Evolutionary conservation across 352 stramenopile genomes (phyloP), one percentile per base, ranked within the genome.

Genomic region (Pythium rhizo-oryzae): DNA sequence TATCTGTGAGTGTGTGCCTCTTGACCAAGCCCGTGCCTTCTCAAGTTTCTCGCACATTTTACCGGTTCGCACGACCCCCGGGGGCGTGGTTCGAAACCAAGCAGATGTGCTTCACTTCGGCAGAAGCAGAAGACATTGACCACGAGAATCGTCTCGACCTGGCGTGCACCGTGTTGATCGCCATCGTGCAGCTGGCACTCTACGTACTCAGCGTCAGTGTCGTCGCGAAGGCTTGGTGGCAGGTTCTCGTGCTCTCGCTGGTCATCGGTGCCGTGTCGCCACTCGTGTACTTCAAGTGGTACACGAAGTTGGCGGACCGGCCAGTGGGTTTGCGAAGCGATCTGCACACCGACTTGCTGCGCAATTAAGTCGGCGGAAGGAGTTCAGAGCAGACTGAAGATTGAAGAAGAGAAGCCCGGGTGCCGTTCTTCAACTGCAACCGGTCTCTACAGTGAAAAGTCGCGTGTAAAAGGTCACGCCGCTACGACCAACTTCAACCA

Each of bases 271-370:
- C 84, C 21, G 71, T 84, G 2, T 56, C 78, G 11, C 81, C 85
- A 2, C 33, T 87, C 18, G 90, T 93, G 50, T 91, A 90, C 71
- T 78, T 82, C n/a, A 87, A 93, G 55, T 93, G 85, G 85, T 93
- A 87, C 62, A 70, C 79, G 21, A 84, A 91, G 61, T 70, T 93
- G 43, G 74, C 87, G 68, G 77, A 87, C 62, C 77, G 72, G 5
- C 80, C 83, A 8, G 74, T 89, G 12, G 81, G 79, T 41, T 62
- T 89, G 8, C 67, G 74, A 30, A 85, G 81, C 41, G 82, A 89
- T 51, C 64, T 85, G 24, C 74, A 85, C 25, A 69, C 58, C 19
- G 77, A 82, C 47, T 67, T 90, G 25, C 59, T 90, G 44, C 69
- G 68, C 30, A 70, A 54, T 63, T 63, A 68, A 66, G 21, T 59